Conservation (phyloP, 148 eudicot species). For the Dianthus caryophyllus region DNA sequence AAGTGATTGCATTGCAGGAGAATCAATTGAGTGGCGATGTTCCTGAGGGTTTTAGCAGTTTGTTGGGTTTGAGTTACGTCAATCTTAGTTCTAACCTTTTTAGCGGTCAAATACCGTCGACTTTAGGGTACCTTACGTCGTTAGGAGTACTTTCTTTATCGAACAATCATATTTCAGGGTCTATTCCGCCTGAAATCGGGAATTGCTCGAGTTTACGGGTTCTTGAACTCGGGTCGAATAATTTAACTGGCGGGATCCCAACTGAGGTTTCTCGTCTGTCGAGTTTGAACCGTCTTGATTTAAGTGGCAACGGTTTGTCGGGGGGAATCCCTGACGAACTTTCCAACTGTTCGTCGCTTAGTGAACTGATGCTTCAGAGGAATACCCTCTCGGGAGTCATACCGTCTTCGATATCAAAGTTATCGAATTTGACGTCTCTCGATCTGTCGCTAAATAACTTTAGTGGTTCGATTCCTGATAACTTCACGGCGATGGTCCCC, state of each 20-base stretch:
- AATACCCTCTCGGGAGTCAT: slow-evolving; percentile 60
- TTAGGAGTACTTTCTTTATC: slow-evolving; percentile 51
- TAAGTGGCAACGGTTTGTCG: slow-evolving; percentile 49
- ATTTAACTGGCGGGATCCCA: slow-evolving; percentile 55
- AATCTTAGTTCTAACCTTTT: slow-evolving; percentile 73
- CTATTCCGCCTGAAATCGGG: slow-evolving; percentile 61
- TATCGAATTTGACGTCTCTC: slow-evolving; percentile 42
- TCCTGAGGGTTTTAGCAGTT: slow-evolving; percentile 83
- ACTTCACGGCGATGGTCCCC: slow-evolving; percentile 34
- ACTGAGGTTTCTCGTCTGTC: slow-evolving; percentile 44
- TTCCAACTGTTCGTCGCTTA: slow-evolving; percentile 44
- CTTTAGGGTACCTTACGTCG: slow-evolving; percentile 53
- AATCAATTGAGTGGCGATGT: slow-evolving; percentile 55
- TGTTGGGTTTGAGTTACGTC: slow-evolving; percentile 48
- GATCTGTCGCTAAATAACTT: slow-evolving; percentile 66
- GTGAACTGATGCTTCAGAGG: slow-evolving; percentile 32
- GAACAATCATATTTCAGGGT: slow-evolving; percentile 43
- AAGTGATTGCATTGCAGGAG: slow-evolving; percentile 59
- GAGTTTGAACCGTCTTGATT: slow-evolving; percentile 45
- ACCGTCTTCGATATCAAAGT: slow-evolving; percentile 46
- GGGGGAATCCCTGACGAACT: slow-evolving; percentile 58
- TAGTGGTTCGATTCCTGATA: slow-evolving; percentile 60
- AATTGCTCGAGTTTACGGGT: slow-evolving; percentile 59
- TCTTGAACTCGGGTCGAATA: slow-evolving; percentile 50
- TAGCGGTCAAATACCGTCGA: slow-evolving; percentile 58